Base-by-base conservation (phyloP, 1,284 basidiomycete species). In the Ganoderma multipileum region DNA sequence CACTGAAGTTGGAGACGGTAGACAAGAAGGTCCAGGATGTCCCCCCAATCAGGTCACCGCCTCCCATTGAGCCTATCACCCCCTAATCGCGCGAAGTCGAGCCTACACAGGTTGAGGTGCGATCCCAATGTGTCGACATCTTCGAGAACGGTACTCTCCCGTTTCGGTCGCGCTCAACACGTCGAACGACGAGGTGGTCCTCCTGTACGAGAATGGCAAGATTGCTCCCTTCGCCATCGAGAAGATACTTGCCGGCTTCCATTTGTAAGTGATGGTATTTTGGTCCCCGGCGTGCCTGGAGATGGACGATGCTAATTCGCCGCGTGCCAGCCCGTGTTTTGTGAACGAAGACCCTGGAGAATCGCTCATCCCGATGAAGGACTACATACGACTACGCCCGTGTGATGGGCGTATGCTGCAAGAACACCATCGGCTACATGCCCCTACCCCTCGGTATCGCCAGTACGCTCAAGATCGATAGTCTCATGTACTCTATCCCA, bases 391-490 rank as follows among this genome's bases (percentile, higher is more conserved):
- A 99, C 82, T 99, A 99, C 83, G 91, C 92, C 50, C 90, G 94
- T 33, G 96, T 99, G 64, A 89, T 97, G 73, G 97, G 97, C 70
- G 97, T 97, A 3, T 99, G 98, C 83, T 99, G 98, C 82, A 98
- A 99, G 83, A 99, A 99, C 79, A 98, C 99, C 61, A 90, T 99
- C 60, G 98, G 98, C 28, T 99, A 94, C 81, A 97, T 99, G 82
- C 98, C 98, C 28, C 82, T 99, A 42, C 98, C 98, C 0, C 90
- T 99, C 65, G 98, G 98, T 77, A 94, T 99, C 71, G 98, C 98
- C 6, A 98, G 98, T 6, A 98, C 98, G 2, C 89, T 99, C 61
- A 94, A 90, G 66, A 89, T 99, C 78, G 98, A 99, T 75, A 96
- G 95, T 50, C 85, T 90, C 71, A 81, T 92, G 60, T 91, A 91